Percentiles rank a stretch among this genome's conserved stretches.
Evolutionary conservation across 352 stramenopile species (phyloP).

Genomic region (Pythium rishiriense): DNA sequence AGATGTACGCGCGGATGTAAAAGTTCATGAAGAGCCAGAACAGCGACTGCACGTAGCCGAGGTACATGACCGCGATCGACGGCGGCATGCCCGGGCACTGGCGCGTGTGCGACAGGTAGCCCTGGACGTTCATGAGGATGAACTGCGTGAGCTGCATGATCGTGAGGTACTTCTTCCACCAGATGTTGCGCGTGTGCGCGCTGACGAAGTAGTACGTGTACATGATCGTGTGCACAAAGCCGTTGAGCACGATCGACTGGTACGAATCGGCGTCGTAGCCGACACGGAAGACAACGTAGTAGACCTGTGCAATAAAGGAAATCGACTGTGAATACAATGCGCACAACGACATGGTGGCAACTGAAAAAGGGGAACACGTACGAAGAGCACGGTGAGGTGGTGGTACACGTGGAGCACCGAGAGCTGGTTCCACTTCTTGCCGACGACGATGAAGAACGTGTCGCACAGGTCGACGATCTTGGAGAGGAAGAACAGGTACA

Average conservation of each 20-base stretch:
- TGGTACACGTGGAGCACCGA: conserved; percentile 96
- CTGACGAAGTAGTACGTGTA: conserved; percentile 98
- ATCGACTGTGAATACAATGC: too few species aligned
- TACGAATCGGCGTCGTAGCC: conserved; percentile 95
- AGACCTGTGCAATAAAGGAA: too few species aligned
- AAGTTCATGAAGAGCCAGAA: conserved; percentile 97
- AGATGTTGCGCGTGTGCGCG: conserved; percentile 94
- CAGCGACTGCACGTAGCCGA: conserved; percentile 94
- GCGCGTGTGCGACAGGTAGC: conserved; percentile 53
- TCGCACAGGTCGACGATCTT: conserved; percentile 95
- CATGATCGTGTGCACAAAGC: conserved; percentile 96
- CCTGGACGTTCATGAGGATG: conserved; percentile 56
- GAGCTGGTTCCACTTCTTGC: conserved; percentile 95
- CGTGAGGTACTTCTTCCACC: conserved; percentile 95
- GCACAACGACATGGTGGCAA: too few species aligned
- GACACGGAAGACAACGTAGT: too few species aligned
- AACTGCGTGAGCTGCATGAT: conserved; percentile 94
- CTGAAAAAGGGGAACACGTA: too few species aligned
- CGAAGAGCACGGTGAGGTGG: conserved; percentile 91
- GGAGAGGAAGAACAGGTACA: conserved; percentile 99
- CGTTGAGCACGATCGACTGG: conserved; percentile 93
- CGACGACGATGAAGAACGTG: conserved; percentile 97
- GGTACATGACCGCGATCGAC: conserved; percentile 76
- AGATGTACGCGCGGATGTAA: conserved; percentile 98
- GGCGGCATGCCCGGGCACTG: conserved; percentile 66